These are phyloP conservation scores for Suillus variegatus DNA, from an alignment of 768 basidiomycete genomes.

Conservation along the genomic window DNA sequence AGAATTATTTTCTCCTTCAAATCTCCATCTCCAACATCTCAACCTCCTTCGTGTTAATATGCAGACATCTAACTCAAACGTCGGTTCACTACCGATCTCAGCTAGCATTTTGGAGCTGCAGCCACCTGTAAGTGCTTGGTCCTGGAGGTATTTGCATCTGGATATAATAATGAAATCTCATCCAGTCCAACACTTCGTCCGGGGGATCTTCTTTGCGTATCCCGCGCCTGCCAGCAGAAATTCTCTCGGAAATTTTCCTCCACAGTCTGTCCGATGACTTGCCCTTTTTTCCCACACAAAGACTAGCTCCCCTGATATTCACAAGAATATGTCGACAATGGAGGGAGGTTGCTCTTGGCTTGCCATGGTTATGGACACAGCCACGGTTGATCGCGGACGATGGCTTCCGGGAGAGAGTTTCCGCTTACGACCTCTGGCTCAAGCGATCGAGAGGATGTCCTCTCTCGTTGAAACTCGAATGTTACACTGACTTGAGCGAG, in stretches of 20 bases:
- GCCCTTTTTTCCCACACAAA: slow-evolving; percentile 24
- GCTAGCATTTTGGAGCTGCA: background rate
- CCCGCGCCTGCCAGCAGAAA: slow-evolving; percentile 43
- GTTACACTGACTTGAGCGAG: background rate
- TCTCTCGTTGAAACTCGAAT: background rate
- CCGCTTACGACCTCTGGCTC: background rate
- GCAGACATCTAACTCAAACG: background rate
- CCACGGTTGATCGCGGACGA: slow-evolving; percentile 27
- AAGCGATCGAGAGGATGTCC: background rate
- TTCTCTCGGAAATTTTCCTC: slow-evolving; percentile 48
- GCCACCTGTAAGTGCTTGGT: background rate
- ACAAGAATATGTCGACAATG: slow-evolving; percentile 43
- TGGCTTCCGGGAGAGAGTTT: slow-evolving; percentile 4
- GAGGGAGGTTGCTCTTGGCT: slow-evolving; percentile 39
- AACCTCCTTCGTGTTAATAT: background rate
- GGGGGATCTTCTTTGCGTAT: slow-evolving; percentile 30
- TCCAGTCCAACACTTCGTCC: slow-evolving; percentile 17
- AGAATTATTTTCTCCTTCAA: background rate
- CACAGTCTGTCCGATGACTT: slow-evolving; percentile 33
- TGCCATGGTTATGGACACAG: slow-evolving; percentile 49
- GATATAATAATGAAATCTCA: background rate
- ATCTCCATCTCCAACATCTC: background rate
- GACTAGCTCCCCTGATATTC: slow-evolving; percentile 39
- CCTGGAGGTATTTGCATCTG: background rate
- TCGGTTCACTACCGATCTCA: background rate